phyloP scores from a whole-genome alignment of 1,284 basidiomycete genomes.

The Moniliophthora roreri region DNA sequence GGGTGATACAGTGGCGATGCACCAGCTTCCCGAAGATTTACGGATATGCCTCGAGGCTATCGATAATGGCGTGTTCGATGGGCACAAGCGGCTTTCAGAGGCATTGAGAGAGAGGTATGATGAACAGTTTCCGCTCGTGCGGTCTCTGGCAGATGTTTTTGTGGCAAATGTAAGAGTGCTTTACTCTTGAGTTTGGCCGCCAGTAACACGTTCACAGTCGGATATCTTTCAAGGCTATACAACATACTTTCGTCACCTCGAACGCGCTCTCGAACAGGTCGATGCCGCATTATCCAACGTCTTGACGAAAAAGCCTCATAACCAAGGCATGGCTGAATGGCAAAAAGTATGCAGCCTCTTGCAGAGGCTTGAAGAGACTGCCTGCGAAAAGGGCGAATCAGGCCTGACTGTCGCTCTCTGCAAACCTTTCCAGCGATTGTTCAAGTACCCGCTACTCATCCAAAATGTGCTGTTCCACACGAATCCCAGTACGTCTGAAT shows the following conservation, averaged over 20 bases:
- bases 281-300: constrained; percentile 75
- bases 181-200: constrained; percentile 9
- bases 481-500: constrained; percentile 95
- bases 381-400: constrained; percentile 86
- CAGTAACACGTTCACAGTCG: constrained; percentile 69
- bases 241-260: constrained; percentile 88
- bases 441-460: constrained; percentile 97
- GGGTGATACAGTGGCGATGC: constrained; percentile 61
- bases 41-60: constrained; percentile 84
- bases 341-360: constrained; percentile 70
- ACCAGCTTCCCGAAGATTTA: constrained; percentile 83
- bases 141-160: constrained; percentile 91
- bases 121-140: constrained; percentile 89
- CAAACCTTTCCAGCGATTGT: constrained; percentile 94
- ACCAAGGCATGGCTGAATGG: constrained; percentile 77
- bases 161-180: constrained; percentile 76
- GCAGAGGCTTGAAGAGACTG: constrained; percentile 76
- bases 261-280: constrained; percentile 84
- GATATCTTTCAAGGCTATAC: constrained; percentile 91
- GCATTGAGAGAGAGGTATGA: constrained; percentile 86
- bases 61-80: constrained; percentile 80
- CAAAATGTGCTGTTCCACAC: constrained; percentile 97
- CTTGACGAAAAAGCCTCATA: constrained; percentile 72
- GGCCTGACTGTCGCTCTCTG: constrained; percentile 92
- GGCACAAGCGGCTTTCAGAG: constrained; percentile 81